Base-by-base conservation (phyloP, 176 grass and related monocot genomes). In the Dactylis glomerata region DNA sequence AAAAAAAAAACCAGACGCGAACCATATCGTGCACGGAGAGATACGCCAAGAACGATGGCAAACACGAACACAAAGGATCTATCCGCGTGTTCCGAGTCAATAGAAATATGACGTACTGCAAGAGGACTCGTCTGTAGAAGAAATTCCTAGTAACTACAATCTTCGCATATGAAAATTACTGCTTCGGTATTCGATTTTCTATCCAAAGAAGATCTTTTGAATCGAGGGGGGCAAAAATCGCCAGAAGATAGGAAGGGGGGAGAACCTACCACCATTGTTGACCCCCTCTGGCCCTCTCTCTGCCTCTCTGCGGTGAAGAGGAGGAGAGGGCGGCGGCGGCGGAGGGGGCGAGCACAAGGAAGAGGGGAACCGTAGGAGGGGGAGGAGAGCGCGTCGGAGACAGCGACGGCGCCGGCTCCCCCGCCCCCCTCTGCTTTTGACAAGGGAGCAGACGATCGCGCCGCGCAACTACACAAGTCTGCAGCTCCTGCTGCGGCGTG, bases 241-340 rank as follows among this genome's bases (percentile, higher is more conserved):
- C 5, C 68, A 3, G 13, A 16, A 22, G 15, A 32, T 20, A 31
- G 17, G 19, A 33, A 45, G 9, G 83, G 4, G 1, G 12, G 71
- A 86, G 32, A 52, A 5, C 27, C 64, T 72, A 83, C 84, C 88
- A 19, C 88, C 88, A 90, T 90, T 47, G 41, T 47, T 73, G 69
- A 47, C 49, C 23, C 69, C 24, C 41, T 71, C n/a, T 69, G 10
- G 4, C 68, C n/a, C 26, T 12, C 44, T 45, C 44, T 41, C 40
- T n/a, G n/a, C 40, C 40, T 13, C 44, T 45, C 44, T 45, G 44
- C 61, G 7, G 61, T 15, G 31, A 55, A 51, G 73, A 34, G 17
- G 33, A 28, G 36, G 23, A 31, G 10, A 24, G 58, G 10, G 56
- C 23, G 56, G 56, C 5, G 10, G 23, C 4, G 3, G 1, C 0